Conservation (phyloP, 2,329 filamentous ascomycete genomes). For the Aspergillus sp. region DNA sequence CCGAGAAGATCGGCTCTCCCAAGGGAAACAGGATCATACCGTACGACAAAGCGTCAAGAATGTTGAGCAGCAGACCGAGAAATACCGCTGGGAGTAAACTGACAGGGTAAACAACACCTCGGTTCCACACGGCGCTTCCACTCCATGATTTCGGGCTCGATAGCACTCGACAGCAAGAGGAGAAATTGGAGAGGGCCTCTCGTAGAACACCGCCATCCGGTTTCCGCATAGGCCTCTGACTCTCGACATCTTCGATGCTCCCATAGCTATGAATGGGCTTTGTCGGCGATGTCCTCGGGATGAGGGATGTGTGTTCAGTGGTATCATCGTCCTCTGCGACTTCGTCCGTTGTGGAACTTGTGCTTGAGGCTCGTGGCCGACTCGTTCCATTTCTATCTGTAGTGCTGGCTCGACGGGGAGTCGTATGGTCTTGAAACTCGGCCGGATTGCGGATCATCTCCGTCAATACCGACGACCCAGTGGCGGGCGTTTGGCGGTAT, state of each 20-base stretch:
- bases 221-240: conserved; percentile 16
- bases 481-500: conserved; percentile 18
- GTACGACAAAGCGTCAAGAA: conserved; percentile 92
- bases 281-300: conserved; percentile 26
- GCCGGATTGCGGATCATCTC: conserved; percentile 48
- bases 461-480: conserved; percentile 48
- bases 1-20: conserved; percentile 78
- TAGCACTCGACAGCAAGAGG: conserved; percentile 31
- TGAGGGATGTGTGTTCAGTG: conserved; percentile 37
- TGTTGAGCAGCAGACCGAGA: conserved; percentile 83
- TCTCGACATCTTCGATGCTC: conserved; percentile 29
- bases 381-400: conserved; percentile 14
- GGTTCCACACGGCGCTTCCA: conserved; percentile 60
- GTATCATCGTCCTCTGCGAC: conserved; percentile 18
- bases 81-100: conserved; percentile 80
- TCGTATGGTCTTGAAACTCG: conserved; percentile 19
- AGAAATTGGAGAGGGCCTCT: conserved; percentile 17
- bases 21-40: conserved; percentile 95
- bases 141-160: conserved; percentile 71
- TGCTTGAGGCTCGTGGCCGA: conserved; percentile 10
- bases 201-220: conserved; percentile 13
- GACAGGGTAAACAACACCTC: conserved; percentile 63
- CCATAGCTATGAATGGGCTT: conserved; percentile 32
- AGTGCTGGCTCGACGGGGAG: conserved; percentile 5
- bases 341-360: not conserved